Base-by-base conservation (phyloP, 1,284 basidiomycete species). In the Gomphus sp. region DNA sequence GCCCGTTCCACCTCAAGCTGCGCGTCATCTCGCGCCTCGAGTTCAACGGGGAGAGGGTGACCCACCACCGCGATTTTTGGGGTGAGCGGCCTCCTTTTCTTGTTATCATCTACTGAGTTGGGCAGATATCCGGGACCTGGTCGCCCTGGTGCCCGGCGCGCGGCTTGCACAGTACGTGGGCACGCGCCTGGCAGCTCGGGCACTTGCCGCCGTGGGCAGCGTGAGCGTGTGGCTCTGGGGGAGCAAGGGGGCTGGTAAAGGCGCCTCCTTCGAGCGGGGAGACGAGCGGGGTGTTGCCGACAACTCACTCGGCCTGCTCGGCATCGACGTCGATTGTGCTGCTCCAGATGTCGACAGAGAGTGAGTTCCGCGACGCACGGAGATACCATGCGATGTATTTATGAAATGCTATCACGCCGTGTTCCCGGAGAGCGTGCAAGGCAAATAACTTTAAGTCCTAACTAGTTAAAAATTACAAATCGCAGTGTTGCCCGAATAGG, bases 1-100 rank as follows among this genome's bases (percentile, higher is more conserved):
- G 84, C 11, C 87, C 87, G 1, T 70, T 89, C n/a, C 85, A 88
- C 66, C 74, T 87, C 62, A 75, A 79, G 64, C 76, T 89, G 11
- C 85, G 77, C 50, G 77, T 89, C 51, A 76, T 85, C 57, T 86
- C 87, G 8, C 78, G 82, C 25, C 76, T 89, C 22, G 77, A 78
- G 34, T 88, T 90, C 69, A 89, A 89, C 68, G 87, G 89, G 64
- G 82, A 83, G 66, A 79, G 77, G 57, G 83, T 90, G 56, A 84
- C 84, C 1, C 78, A 84, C 64, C 88, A 89, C 65, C 77, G 85
- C 33, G 87, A 89, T 66, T 77, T 86, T 50, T 89, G 85, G 86
- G 55, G 55, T 56, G 47, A 22, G 45, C 14, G 10, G 39, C 39
- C 7, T 16, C 39, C 9, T 41, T 14, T 22, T 22, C 22, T 22